Conservation (phyloP, 768 basidiomycete genomes). For the Macrolepiota dolichaula region DNA sequence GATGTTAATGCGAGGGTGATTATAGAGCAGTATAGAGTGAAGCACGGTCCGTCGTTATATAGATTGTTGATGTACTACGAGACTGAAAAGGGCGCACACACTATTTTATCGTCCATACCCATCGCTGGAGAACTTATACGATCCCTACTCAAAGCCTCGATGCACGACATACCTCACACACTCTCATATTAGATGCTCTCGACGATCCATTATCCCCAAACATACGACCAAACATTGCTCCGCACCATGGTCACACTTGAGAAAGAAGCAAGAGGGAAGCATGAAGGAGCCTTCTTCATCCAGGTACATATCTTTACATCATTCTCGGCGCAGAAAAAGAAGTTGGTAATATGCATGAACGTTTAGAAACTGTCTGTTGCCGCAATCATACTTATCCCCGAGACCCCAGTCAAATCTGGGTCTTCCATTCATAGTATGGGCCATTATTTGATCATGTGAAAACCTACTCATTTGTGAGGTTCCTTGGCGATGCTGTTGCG, state of each 20-base stretch:
- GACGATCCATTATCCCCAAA: constrained; percentile 79
- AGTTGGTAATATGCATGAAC: background rate
- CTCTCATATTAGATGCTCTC: constrained; percentile 21
- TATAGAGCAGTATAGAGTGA: constrained; percentile 72
- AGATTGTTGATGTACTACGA: constrained; percentile 28
- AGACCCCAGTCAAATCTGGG: constrained; percentile 36
- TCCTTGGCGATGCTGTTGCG: too few species aligned
- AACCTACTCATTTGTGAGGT: too few species aligned
- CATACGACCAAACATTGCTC: constrained; percentile 62
- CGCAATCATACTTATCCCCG: constrained; percentile 47
- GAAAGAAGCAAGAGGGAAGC: background rate
- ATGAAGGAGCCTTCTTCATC: constrained; percentile 16
- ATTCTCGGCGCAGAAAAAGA: too few species aligned
- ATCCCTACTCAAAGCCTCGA: constrained; percentile 35
- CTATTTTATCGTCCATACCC: constrained; percentile 63
- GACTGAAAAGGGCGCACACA: constrained; percentile 54
- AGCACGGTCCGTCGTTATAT: constrained; percentile 51
- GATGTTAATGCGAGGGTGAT: constrained; percentile 70
- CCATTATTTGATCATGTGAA: background rate
- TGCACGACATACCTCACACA: constrained; percentile 10
- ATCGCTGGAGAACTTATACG: constrained; percentile 43
- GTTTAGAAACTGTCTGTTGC: constrained; percentile 43
- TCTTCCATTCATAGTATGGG: background rate
- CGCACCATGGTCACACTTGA: background rate
- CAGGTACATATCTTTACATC: constrained; percentile 25